Base-by-base conservation (phyloP, 164 flowering plant species). In the Kalanchoe fedtschenkoi region DNA sequence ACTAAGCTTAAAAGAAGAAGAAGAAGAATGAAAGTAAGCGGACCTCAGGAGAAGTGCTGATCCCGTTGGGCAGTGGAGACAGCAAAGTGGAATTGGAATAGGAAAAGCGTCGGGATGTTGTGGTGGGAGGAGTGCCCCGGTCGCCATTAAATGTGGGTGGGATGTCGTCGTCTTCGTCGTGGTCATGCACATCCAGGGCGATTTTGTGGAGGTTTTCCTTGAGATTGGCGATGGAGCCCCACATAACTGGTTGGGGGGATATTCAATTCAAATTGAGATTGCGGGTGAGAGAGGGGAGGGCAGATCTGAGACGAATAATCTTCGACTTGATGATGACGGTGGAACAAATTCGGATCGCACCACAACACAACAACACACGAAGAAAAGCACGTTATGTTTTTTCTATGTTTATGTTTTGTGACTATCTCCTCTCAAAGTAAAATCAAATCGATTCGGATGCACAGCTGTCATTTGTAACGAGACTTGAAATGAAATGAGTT, bases 131-230 rank as follows among this genome's bases (percentile, higher is more conserved):
- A 46, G 75, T 68, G 56, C 72, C 80, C 19, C 73, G 64, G 21
- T 68, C 55, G 35, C 76, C 75, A 37, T 74, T 64, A 58, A 32
- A 17, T 10, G 77, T 66, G 67, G 69, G 78, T 54, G 76, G 67
- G 73, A 77, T 77, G 71, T 73, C 77, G 38, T 77, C 84, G 2
- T 81, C 87, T 15, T 75, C 82, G 5, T 77, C 84, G 0, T 70
- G 73, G 15, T 64, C 87, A 61, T 90, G 93, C 22, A 95, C 97
- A 37, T 87, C 99, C 22, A 80, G 84, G 0, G 88, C 93, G 61
- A 95, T 85, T 77, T 84, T 91, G 61, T 85, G 77, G 57, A 95
- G 74, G 69, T 81, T 95, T 62, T 88, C 97, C 66, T 89, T 95
- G 75, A 83, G 72, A 78, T 82, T 85, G 4, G 88, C 95, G 21